A percentile compares a stretch with the other conserved stretches of the same genome.
Evolutionary conservation across 2,329 filamentous ascomycete genomes (phyloP).

Genomic region (Biscogniauxia sp.): DNA sequence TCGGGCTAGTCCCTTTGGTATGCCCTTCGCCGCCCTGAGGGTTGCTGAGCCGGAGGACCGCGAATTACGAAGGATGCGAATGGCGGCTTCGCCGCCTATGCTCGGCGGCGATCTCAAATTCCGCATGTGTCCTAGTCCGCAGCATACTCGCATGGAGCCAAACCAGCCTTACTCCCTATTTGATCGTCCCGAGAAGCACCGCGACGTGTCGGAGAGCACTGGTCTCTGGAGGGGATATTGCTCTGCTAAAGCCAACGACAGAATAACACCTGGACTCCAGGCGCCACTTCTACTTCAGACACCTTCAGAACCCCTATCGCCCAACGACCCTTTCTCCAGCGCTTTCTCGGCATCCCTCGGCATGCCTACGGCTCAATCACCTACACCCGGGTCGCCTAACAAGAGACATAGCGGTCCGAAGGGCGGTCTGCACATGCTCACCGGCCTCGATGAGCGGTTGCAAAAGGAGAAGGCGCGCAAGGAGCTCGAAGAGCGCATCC

Average conservation of each 20-base stretch:
- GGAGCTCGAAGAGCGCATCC: constrained; percentile 53
- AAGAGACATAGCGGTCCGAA: constrained; percentile 33
- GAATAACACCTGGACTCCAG: constrained; percentile 42
- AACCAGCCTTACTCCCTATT: constrained; percentile 58
- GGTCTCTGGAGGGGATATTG: constrained; percentile 81
- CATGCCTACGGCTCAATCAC: constrained; percentile 40
- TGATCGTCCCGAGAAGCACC: constrained; percentile 44
- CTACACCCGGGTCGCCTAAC: constrained; percentile 26
- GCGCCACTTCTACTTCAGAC: constrained; percentile 51
- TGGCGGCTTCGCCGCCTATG: constrained; percentile 75
- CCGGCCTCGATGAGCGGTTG: constrained; percentile 51
- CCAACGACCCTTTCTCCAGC: constrained; percentile 42
- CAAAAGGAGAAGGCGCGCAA: constrained; percentile 48
- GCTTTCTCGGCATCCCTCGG: constrained; percentile 39
- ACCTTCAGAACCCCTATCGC: constrained; percentile 41
- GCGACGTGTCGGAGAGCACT: constrained; percentile 54
- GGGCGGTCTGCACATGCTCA: constrained; percentile 46
- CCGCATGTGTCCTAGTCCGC: constrained; percentile 77
- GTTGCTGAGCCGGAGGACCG: constrained; percentile 38
- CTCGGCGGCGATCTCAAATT: constrained; percentile 79
- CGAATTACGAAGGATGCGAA: constrained; percentile 46
- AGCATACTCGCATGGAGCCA: constrained; percentile 79
- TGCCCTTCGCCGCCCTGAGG: constrained; percentile 43
- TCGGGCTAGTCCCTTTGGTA: constrained; percentile 39
- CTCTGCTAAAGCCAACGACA: constrained; percentile 37